Conservation (phyloP, 495 filamentous ascomycete genomes). For the Xylona heveae region DNA sequence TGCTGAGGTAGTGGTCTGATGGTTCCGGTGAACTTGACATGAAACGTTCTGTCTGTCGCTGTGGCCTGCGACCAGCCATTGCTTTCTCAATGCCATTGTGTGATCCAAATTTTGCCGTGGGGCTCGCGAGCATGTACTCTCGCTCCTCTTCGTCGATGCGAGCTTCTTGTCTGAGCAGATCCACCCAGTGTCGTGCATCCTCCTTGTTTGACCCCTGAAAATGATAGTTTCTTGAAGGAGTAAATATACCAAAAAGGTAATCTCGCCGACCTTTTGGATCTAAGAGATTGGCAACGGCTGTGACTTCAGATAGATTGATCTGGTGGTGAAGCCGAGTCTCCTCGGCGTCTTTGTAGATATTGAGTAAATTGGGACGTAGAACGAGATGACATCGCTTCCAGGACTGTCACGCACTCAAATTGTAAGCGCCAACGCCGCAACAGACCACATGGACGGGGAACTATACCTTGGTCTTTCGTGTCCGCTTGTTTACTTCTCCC, state of each 20-base stretch:
- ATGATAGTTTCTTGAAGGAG: slow-evolving; percentile 75
- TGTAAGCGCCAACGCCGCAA: slow-evolving; percentile 2
- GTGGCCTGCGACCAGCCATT: slow-evolving; percentile 1
- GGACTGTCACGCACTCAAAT: slow-evolving; percentile 20
- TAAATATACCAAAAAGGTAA: slow-evolving; percentile 84
- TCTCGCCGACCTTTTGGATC: slow-evolving; percentile 64
- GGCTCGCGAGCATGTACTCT: slow-evolving; percentile 49
- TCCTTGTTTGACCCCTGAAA: slow-evolving; percentile 50
- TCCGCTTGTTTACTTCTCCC: slow-evolving; percentile 67
- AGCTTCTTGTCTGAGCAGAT: slow-evolving; percentile 56
- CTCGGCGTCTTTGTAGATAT: slow-evolving; percentile 81
- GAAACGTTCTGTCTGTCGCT: not conserved
- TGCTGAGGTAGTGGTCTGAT: slow-evolving; percentile 1
- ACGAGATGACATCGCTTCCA: slow-evolving; percentile 88
- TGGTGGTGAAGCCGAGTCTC: slow-evolving; percentile 78
- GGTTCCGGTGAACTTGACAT: slow-evolving; percentile 5
- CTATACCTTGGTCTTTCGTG: slow-evolving; percentile 75
- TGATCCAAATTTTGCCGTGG: slow-evolving; percentile 18
- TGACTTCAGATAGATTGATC: slow-evolving; percentile 72
- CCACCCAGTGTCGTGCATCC: slow-evolving; percentile 76
- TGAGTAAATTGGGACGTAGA: slow-evolving; percentile 79
- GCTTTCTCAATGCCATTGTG: slow-evolving; percentile 3
- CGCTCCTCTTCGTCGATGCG: slow-evolving; percentile 72
- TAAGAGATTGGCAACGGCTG: slow-evolving; percentile 69
- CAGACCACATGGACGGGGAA: not conserved